Conservation (phyloP, 108 stramenopile genomes). For the Cyclotella distinguenda region DNA sequence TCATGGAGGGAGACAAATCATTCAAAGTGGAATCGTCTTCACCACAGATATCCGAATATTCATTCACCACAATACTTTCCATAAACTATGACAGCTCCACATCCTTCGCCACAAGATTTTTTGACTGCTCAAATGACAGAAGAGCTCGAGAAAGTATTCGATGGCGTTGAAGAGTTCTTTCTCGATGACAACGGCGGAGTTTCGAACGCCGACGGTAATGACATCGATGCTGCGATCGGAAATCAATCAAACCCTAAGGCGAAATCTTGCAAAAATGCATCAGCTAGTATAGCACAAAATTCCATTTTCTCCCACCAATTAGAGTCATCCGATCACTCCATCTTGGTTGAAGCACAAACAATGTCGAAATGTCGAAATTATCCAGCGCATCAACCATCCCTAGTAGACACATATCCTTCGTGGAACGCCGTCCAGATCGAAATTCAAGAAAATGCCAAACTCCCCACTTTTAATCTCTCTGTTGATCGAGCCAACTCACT, state of each 20-base stretch:
- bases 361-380: background rate
- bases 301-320: background rate
- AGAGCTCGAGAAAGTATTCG: constrained; percentile 31
- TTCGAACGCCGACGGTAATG: background rate
- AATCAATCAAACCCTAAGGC: too few species aligned
- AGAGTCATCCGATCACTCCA: background rate
- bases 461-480: constrained; percentile 61
- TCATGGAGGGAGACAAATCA: too few species aligned
- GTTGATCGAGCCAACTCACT: constrained; percentile 61
- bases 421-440: constrained; percentile 83
- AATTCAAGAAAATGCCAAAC: constrained; percentile 77
- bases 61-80: background rate
- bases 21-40: too few species aligned
- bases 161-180: constrained; percentile 33
- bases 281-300: background rate
- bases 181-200: constrained; percentile 9
- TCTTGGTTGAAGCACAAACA: background rate
- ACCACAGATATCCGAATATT: too few species aligned
- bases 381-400: background rate
- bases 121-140: constrained; percentile 10
- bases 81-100: background rate
- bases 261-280: background rate
- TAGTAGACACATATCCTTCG: constrained; percentile 1
- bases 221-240: background rate
- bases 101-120: background rate